phyloP scores from a whole-genome alignment of 2,329 filamentous ascomycete genomes.

The Ustilaginoidea virens region DNA sequence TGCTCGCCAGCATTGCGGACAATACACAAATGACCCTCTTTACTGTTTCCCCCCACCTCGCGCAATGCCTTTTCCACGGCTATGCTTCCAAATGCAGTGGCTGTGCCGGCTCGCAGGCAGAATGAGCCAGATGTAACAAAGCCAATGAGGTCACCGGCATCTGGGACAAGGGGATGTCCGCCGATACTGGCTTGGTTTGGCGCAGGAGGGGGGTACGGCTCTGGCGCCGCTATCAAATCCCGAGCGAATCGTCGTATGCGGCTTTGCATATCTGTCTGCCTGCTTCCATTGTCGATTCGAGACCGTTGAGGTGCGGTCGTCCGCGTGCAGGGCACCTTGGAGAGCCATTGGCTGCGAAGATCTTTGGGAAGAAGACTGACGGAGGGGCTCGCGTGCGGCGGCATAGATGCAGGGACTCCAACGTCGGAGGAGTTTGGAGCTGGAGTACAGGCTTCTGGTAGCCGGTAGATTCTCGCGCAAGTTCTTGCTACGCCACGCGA shows the following conservation, averaged over 20 bases:
- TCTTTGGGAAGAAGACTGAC: constrained; percentile 21
- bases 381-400: constrained; percentile 8
- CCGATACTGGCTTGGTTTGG: constrained; percentile 23
- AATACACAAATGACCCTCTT: constrained; percentile 51
- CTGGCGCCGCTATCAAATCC: constrained; percentile 27
- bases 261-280: constrained; percentile 16
- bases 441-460: constrained; percentile 30
- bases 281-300: constrained; percentile 5
- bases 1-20: constrained; percentile 68
- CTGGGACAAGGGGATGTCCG: constrained; percentile 56
- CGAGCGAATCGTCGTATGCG: constrained; percentile 30
- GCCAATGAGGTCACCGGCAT: constrained; percentile 62
- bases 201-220: constrained; percentile 16
- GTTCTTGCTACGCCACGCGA: constrained; percentile 53
- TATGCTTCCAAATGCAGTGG: constrained; percentile 60
- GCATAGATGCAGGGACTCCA: constrained; percentile 31
- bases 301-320: background rate
- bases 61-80: constrained; percentile 39
- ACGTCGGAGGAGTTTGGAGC: constrained; percentile 16
- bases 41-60: constrained; percentile 14
- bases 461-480: constrained; percentile 73
- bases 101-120: constrained; percentile 60
- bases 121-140: constrained; percentile 83
- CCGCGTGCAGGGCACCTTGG: constrained; percentile 25
- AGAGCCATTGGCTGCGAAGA: constrained; percentile 58